phyloP scores from a whole-genome alignment of 768 basidiomycete species.

The Pholiota molesta region DNA sequence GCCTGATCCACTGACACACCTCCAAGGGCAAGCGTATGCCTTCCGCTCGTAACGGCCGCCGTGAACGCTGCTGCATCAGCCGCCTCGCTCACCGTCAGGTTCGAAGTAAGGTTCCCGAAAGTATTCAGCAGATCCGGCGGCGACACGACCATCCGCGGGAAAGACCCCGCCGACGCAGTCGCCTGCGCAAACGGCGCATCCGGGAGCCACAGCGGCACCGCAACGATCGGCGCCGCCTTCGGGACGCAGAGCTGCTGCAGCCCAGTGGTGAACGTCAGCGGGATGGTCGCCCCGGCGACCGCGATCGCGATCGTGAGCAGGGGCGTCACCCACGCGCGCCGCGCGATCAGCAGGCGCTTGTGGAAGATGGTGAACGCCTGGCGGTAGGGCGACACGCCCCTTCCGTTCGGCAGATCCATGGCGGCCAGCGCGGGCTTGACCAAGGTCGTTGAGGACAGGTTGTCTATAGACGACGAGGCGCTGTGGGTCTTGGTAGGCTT shows the following conservation, averaged over 20 bases:
- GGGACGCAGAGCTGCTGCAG: slow-evolving; percentile 50
- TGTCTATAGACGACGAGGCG: slow-evolving; percentile 14
- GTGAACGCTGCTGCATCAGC: slow-evolving; percentile 10
- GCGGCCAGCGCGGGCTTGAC: slow-evolving; percentile 1
- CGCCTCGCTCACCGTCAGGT: slow-evolving; percentile 42
- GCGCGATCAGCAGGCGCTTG: slow-evolving; percentile 67
- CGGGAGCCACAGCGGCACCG: slow-evolving; percentile 42
- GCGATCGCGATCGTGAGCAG: slow-evolving; percentile 55
- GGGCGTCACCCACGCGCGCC: slow-evolving; percentile 71
- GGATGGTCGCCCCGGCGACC: slow-evolving; percentile 51
- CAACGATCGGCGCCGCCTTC: slow-evolving; percentile 51
- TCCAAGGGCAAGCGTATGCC: slow-evolving; percentile 6
- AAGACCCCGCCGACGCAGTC: slow-evolving; percentile 8
- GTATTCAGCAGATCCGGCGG: slow-evolving; percentile 53
- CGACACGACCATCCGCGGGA: slow-evolving; percentile 45
- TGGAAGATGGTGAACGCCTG: slow-evolving; percentile 77
- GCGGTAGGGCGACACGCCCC: slow-evolving; percentile 52
- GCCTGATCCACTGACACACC: slow-evolving; percentile 39
- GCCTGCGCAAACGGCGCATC: slow-evolving; percentile 26
- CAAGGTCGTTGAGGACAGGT: slow-evolving; percentile 19
- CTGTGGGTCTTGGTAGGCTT: slow-evolving; percentile 14
- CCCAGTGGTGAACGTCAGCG: slow-evolving; percentile 71
- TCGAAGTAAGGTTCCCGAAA: slow-evolving; percentile 44
- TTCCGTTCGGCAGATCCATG: slow-evolving; percentile 53
- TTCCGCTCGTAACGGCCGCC: background rate